Percentiles rank a stretch among this genome's conserved stretches.
Conservation (phyloP, 495 filamentous ascomycete species). For the Peziza echinospora region DNA sequence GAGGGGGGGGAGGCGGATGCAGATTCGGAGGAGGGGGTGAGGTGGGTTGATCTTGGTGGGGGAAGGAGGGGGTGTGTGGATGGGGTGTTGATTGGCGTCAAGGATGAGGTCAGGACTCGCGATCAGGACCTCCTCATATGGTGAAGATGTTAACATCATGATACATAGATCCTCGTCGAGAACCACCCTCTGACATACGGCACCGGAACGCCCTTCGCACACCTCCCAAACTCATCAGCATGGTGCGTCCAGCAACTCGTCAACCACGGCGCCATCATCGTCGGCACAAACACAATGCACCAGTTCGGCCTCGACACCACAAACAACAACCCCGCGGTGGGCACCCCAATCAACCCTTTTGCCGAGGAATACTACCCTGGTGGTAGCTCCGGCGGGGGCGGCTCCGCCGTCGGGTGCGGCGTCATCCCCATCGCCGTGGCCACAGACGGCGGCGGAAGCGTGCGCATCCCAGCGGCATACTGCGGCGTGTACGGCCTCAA, state of each 20-base stretch:
- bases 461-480: slow-evolving; percentile 61
- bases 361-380: slow-evolving; percentile 65
- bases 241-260: slow-evolving; percentile 60
- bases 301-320: slow-evolving; percentile 68
- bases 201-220: slow-evolving; percentile 28
- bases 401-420: slow-evolving; percentile 53
- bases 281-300: slow-evolving; percentile 84
- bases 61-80: slow-evolving; percentile 44
- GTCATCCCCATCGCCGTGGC: slow-evolving; percentile 65
- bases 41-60: slow-evolving; percentile 8
- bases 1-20: neutral
- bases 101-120: slow-evolving; percentile 63
- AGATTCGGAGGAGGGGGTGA: slow-evolving; percentile 4
- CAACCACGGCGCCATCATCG: slow-evolving; percentile 56
- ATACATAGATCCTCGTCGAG: slow-evolving; percentile 37
- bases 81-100: slow-evolving; percentile 69
- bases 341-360: slow-evolving; percentile 69
- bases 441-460: slow-evolving; percentile 69
- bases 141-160: neutral
- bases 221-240: slow-evolving; percentile 30
- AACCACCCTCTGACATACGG: slow-evolving; percentile 21
- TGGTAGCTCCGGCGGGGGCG: slow-evolving; percentile 70
- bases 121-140: slow-evolving; percentile 34
- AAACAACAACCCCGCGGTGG: slow-evolving; percentile 61
- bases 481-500: slow-evolving; percentile 83